Conservation (phyloP, 306 rosid species). For the Dalbergia cochinchinensis region DNA sequence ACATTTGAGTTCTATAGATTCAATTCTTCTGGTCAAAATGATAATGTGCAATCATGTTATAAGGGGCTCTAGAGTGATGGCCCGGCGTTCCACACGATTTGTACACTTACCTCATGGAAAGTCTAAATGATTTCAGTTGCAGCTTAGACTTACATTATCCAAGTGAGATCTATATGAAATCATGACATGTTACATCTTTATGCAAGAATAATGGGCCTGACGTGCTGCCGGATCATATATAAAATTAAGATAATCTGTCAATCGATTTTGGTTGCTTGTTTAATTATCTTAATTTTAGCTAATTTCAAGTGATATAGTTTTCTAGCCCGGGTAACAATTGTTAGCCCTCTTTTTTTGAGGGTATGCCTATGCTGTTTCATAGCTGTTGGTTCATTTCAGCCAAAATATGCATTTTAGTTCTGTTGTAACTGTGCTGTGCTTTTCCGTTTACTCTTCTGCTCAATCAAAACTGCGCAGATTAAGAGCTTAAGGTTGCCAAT, state of each 20-base stretch:
- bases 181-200: not conserved
- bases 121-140: not conserved
- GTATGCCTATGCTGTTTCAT: not conserved
- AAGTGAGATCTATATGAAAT: slow-evolving; percentile 16
- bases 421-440: not conserved
- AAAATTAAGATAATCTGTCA: not conserved
- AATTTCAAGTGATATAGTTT: not conserved
- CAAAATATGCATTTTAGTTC: not conserved
- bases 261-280: not conserved
- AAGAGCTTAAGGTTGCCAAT: slow-evolving; percentile 89
- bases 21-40: not conserved
- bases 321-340: not conserved
- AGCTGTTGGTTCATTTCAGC: slow-evolving; percentile 19
- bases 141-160: not conserved
- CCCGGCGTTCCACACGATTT: not conserved
- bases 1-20: not conserved
- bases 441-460: slow-evolving; percentile 34
- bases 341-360: not conserved
- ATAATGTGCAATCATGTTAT: not conserved
- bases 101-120: not conserved
- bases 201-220: not conserved
- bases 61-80: not conserved
- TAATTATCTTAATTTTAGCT: not conserved
- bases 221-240: not conserved
- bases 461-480: slow-evolving; percentile 56